Conservation (phyloP, 2,329 filamentous ascomycete genomes). For the Keithomyces neogunnii region DNA sequence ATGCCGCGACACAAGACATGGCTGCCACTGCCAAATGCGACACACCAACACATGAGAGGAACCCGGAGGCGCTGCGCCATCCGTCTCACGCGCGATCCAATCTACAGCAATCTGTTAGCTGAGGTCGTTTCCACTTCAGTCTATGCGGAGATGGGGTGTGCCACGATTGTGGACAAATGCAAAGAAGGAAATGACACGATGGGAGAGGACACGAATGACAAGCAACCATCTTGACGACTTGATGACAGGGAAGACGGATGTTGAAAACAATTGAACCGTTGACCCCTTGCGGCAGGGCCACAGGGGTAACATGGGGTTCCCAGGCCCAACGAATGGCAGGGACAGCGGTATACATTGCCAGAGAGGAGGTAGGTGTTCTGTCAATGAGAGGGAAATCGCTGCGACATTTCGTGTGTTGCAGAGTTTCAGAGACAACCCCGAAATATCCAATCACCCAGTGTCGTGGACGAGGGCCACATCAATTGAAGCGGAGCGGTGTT, state of each 20-base stretch:
- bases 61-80: neutral
- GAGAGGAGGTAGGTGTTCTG: neutral
- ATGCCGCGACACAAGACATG: no score
- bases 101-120: no score
- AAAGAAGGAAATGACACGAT: no score
- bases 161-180: no score
- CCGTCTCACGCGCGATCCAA: neutral
- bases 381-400: constrained; percentile 3
- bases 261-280: no score
- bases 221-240: no score
- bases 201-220: no score
- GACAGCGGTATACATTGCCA: neutral
- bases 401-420: constrained; percentile 12
- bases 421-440: constrained; percentile 1
- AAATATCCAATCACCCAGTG: neutral
- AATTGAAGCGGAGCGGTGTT: neutral
- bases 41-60: neutral
- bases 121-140: no score
- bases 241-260: no score
- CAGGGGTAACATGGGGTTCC: neutral
- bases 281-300: no score
- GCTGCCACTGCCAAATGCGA: no score
- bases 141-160: no score
- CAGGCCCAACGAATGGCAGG: neutral
- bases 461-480: neutral